Base-by-base conservation (phyloP, 2,329 filamentous ascomycete genomes). In the Lizonia empirigonia region DNA sequence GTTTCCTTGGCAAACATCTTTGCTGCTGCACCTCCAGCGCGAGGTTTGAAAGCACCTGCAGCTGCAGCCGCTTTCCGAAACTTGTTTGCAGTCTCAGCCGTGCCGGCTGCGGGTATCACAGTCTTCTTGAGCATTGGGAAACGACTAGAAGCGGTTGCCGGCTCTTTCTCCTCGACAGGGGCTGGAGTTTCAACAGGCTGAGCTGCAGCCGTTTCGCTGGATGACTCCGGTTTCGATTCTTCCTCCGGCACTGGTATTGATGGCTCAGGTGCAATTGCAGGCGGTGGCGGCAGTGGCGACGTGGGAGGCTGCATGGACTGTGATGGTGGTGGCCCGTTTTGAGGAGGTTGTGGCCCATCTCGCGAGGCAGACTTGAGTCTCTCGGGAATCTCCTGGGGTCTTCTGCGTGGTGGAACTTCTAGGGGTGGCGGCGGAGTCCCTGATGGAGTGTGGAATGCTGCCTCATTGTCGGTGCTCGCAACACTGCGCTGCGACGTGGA, bases 111-210 rank as follows among this genome's bases (percentile, higher is more conserved):
- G 16, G 42, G 27, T 2, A 37, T 5, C 55, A 84, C 84, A 0
- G 90, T 90, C 56, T 87, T 85, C 73, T 90, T 93, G 64, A 97
- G 88, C 92, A 96, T 96, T 2, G 91, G 90, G 15, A 91, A 90
- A n/a, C 90, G 79, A 59, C 81, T 78, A 23, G 74, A 71, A 38
- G 79, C 81, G 26, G 82, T 79, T 72, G 72, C 79, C 35, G 81
- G 80, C 22, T 82, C 81, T 72, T 74, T 79, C 80, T 70, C 49
- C 13, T 63, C 58, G 5, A 53, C 44, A 8, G 55, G 33, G 7
- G 44, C 19, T 24, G 42, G 18, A 23, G 32, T 18, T 30, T 50
- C 47, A 4, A 53, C 47, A 20, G 46, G 32, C 24, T 58, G 53
- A 20, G 58, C 38, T 15, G 50, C 39, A 20, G 33, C 23, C 18